These are phyloP conservation scores for Microbotryomycetes sp. DNA, from an alignment of 1,284 basidiomycete genomes.

Conservation along the genomic window DNA sequence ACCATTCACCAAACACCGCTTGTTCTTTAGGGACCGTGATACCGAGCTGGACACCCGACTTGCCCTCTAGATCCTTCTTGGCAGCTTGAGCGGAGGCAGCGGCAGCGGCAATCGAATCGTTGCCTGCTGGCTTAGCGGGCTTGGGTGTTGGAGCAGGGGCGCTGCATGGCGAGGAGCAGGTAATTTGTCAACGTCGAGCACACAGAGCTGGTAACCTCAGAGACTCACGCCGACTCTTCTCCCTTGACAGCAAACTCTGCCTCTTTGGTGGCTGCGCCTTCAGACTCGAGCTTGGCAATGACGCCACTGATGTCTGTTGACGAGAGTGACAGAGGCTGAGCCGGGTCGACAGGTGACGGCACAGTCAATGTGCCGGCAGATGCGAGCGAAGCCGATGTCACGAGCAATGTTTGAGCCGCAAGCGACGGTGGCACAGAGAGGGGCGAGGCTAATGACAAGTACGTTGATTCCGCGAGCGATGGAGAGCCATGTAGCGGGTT, in stretches of 20 bases:
- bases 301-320: slow-evolving; percentile 68
- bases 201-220: background rate
- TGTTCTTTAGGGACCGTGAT: slow-evolving; percentile 85
- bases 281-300: slow-evolving; percentile 61
- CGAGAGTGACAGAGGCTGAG: slow-evolving; percentile 65
- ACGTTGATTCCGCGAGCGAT: no score
- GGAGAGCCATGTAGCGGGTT: background rate
- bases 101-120: background rate
- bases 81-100: slow-evolving; percentile 41
- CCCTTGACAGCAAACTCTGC: slow-evolving; percentile 64
- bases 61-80: slow-evolving; percentile 70
- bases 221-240: slow-evolving; percentile 29
- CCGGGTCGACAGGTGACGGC: slow-evolving; percentile 68
- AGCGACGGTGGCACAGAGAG: slow-evolving; percentile 33
- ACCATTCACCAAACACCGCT: slow-evolving; percentile 88
- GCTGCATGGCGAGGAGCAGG: background rate
- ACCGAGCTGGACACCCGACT: slow-evolving; percentile 82
- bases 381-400: slow-evolving; percentile 71
- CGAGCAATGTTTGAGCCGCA: slow-evolving; percentile 47
- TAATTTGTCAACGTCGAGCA: background rate
- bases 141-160: background rate
- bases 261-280: slow-evolving; percentile 57
- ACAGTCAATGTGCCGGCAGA: slow-evolving; percentile 52
- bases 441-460: slow-evolving; percentile 31
- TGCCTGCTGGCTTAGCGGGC: background rate